Percentiles rank a stretch among this genome's conserved stretches.
phyloP scores from a whole-genome alignment of 1,284 basidiomycete species.

The Volvariella surrecta region DNA sequence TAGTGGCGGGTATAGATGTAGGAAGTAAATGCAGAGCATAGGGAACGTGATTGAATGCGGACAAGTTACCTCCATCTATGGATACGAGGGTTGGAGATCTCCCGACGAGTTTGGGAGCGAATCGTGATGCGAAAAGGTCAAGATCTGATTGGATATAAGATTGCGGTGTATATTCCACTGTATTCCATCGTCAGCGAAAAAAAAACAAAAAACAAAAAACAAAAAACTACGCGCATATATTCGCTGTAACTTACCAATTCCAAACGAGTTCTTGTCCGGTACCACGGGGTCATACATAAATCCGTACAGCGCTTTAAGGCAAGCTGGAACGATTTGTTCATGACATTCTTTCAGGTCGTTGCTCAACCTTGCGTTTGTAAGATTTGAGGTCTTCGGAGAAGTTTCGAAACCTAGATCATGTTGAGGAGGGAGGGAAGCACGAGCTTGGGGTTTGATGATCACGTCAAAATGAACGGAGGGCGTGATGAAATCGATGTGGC shows the following conservation, averaged over 20 bases:
- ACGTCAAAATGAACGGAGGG: conserved; percentile 40
- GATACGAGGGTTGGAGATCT: conserved; percentile 29
- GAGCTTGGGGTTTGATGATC: conserved; percentile 19
- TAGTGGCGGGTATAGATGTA: background rate
- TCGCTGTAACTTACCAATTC: conserved; percentile 24
- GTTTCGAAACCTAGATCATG: conserved; percentile 21
- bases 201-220: too few relatives aligned
- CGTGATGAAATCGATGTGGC: conserved; percentile 38
- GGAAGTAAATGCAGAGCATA: too few relatives aligned
- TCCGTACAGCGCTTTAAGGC: conserved; percentile 31
- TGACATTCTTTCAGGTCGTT: conserved; percentile 27
- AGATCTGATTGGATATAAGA: conserved; percentile 35
- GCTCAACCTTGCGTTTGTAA: conserved; percentile 12
- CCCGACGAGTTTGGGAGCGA: conserved; percentile 27
- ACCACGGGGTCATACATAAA: conserved; percentile 24
- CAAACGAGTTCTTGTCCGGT: conserved; percentile 27
- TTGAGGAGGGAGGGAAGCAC: conserved; percentile 12
- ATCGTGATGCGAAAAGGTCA: conserved; percentile 35
- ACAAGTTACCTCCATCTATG: conserved; percentile 36
- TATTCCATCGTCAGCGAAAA: too few relatives aligned
- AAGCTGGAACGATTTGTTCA: conserved; percentile 28
- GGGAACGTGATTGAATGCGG: too few relatives aligned
- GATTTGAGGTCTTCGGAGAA: conserved; percentile 18
- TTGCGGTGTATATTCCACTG: conserved; percentile 43
- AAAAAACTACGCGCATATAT: conserved; percentile 1